These are phyloP conservation scores for Camelina sativa DNA, from an alignment of 345 rosid genomes.

Conservation along the genomic window DNA sequence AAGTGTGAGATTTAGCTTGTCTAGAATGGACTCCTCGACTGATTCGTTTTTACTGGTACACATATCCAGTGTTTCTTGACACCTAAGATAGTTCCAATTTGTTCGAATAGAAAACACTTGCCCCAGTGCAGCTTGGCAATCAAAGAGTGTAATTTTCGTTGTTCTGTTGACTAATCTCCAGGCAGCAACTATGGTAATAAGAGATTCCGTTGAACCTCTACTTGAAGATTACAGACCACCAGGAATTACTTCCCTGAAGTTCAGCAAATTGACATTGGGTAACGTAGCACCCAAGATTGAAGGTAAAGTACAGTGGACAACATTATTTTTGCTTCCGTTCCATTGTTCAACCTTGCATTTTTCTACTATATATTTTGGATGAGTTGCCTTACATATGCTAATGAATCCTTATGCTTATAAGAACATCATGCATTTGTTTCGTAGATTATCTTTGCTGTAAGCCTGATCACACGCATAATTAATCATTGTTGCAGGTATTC, in stretches of 20 bases:
- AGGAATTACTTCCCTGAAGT: constrained; percentile 91
- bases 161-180: constrained; percentile 46
- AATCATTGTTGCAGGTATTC: constrained; percentile 70
- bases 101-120: constrained; percentile 17
- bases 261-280: constrained; percentile 88
- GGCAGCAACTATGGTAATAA: constrained; percentile 91
- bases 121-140: constrained; percentile 14
- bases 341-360: constrained; percentile 10
- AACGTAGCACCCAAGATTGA: constrained; percentile 98
- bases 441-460: neutral
- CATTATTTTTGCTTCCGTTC: constrained; percentile 22
- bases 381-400: constrained; percentile 5
- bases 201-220: constrained; percentile 96
- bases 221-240: constrained; percentile 96
- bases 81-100: constrained; percentile 4
- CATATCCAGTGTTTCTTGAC: constrained; percentile 1
- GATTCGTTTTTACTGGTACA: constrained; percentile 12
- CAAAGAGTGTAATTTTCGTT: constrained; percentile 30
- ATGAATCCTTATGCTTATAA: constrained; percentile 2
- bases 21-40: constrained; percentile 6
- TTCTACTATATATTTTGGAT: constrained; percentile 18
- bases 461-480: constrained; percentile 23
- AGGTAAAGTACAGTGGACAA: constrained; percentile 54
- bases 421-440: constrained; percentile 4
- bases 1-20: constrained; percentile 26